phyloP scores from a whole-genome alignment of 805 yeast species.

The Huiozyma sinensis region DNA sequence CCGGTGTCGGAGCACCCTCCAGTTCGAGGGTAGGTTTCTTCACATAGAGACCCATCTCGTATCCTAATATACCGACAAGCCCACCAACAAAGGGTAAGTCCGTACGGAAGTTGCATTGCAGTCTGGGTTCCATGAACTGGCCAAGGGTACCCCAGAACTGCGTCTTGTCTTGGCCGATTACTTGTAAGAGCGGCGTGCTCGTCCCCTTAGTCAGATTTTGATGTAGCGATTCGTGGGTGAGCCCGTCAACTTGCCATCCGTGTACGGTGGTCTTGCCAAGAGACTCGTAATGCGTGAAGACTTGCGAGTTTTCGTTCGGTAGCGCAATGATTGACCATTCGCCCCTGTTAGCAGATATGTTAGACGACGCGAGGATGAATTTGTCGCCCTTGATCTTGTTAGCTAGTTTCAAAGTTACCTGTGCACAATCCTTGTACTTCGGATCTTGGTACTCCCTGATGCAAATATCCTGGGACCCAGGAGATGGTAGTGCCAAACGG shows the following conservation, averaged over 20 bases:
- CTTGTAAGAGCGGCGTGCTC: background rate
- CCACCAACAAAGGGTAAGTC: slow-evolving; percentile 86
- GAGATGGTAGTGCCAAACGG: background rate
- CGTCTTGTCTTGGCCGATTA: slow-evolving; percentile 14
- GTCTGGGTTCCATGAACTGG: slow-evolving; percentile 14
- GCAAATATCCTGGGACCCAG: background rate
- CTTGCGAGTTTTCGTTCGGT: slow-evolving; percentile 36
- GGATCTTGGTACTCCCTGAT: slow-evolving; percentile 4
- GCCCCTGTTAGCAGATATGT: slow-evolving; percentile 40
- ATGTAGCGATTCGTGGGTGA: slow-evolving; percentile 5
- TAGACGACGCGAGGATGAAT: slow-evolving; percentile 61
- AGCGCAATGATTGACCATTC: slow-evolving; percentile 80
- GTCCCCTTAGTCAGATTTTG: background rate
- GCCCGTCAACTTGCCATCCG: slow-evolving; percentile 19
- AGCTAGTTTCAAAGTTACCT: slow-evolving; percentile 39
- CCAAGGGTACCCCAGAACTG: slow-evolving; percentile 23
- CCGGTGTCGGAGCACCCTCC: slow-evolving; percentile 38
- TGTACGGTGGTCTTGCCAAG: slow-evolving; percentile 20
- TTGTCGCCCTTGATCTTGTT: slow-evolving; percentile 31
- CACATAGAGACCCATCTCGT: slow-evolving; percentile 67
- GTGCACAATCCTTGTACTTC: slow-evolving; percentile 9
- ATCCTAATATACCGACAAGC: slow-evolving; percentile 70
- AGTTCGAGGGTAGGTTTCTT: slow-evolving; percentile 24
- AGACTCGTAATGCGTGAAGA: slow-evolving; percentile 55
- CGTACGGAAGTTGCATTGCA: slow-evolving; percentile 8